Percentiles rank a stretch among this genome's conserved stretches.
Evolutionary conservation across 495 filamentous ascomycete genomes (phyloP).

Genomic region (Xanthoparmelia taractica): DNA sequence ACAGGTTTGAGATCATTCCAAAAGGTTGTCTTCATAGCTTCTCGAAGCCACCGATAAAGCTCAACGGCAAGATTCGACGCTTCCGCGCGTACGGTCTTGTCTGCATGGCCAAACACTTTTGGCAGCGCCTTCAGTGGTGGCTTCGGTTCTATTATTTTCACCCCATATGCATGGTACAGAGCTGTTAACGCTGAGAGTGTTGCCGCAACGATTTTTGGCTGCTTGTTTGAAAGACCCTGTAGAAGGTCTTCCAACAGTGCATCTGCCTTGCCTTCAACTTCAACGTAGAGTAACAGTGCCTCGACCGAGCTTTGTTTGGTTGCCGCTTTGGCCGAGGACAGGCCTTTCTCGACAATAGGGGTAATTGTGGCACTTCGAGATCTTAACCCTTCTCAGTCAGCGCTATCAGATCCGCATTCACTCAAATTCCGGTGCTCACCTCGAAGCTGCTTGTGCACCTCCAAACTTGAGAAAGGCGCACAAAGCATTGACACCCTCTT

Average conservation of each 20-base stretch:
- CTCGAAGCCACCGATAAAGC: slow-evolving; percentile 92
- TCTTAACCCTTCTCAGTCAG: slow-evolving; percentile 35
- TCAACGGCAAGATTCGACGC: slow-evolving; percentile 87
- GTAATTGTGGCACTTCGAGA: slow-evolving; percentile 67
- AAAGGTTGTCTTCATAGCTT: slow-evolving; percentile 97
- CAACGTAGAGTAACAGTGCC: slow-evolving; percentile 79
- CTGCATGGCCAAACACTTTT: slow-evolving; percentile 89
- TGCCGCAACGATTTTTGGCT: slow-evolving; percentile 88
- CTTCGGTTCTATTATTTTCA: slow-evolving; percentile 94
- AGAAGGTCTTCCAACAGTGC: slow-evolving; percentile 87
- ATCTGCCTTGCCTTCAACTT: slow-evolving; percentile 69
- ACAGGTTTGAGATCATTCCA: slow-evolving; percentile 94
- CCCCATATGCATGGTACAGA: slow-evolving; percentile 88
- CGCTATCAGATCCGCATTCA: neutral
- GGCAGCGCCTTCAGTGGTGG: slow-evolving; percentile 85
- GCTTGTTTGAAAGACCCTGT: slow-evolving; percentile 79
- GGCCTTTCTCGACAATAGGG: slow-evolving; percentile 83
- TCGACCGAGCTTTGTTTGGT: slow-evolving; percentile 84
- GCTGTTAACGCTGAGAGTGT: slow-evolving; percentile 68
- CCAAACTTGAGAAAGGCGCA: slow-evolving; percentile 88
- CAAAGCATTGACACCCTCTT: slow-evolving; percentile 79
- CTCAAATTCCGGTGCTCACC: slow-evolving; percentile 37
- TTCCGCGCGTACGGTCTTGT: slow-evolving; percentile 97
- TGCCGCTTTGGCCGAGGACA: slow-evolving; percentile 75
- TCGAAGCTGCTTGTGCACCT: slow-evolving; percentile 66